These are phyloP conservation scores for Hypoxylon subgilvum DNA, from an alignment of 495 filamentous ascomycete species.

Conservation along the genomic window DNA sequence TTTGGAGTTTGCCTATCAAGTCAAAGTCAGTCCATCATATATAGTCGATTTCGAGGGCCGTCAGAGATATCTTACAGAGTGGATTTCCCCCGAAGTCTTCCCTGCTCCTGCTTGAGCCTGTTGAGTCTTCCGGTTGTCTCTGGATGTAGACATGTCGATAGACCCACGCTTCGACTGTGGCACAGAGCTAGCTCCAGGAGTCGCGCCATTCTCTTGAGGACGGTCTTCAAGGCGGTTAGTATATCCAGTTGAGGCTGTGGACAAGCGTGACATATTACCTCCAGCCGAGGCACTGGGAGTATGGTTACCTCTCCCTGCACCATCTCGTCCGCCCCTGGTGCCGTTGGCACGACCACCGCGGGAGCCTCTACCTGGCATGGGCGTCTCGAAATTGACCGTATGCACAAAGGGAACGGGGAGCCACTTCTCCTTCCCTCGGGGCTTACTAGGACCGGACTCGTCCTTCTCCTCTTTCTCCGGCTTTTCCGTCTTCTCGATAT, in stretches of 20 bases:
- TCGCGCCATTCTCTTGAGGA: slow-evolving; percentile 23
- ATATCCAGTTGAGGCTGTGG: not conserved
- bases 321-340: slow-evolving; percentile 60
- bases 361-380: slow-evolving; percentile 70
- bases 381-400: slow-evolving; percentile 81
- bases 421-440: slow-evolving; percentile 76
- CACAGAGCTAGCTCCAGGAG: slow-evolving; percentile 16
- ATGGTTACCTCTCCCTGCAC: slow-evolving; percentile 39
- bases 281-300: slow-evolving; percentile 24
- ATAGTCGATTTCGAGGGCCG: too few relatives aligned
- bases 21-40: too few relatives aligned
- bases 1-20: slow-evolving; percentile 24
- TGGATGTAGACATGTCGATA: slow-evolving; percentile 48
- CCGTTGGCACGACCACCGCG: slow-evolving; percentile 60
- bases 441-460: slow-evolving; percentile 57
- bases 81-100: slow-evolving; percentile 20
- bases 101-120: slow-evolving; percentile 22
- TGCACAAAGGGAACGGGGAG: slow-evolving; percentile 74
- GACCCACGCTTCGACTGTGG: slow-evolving; percentile 52
- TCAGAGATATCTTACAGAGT: slow-evolving; percentile 39
- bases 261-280: slow-evolving; percentile 3
- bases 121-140: slow-evolving; percentile 44
- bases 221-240: slow-evolving; percentile 35
- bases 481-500: slow-evolving; percentile 61
- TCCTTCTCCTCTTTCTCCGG: slow-evolving; percentile 73